Conservation (phyloP, 176 grass and related monocot genomes). For the Oryza coarctata region DNA sequence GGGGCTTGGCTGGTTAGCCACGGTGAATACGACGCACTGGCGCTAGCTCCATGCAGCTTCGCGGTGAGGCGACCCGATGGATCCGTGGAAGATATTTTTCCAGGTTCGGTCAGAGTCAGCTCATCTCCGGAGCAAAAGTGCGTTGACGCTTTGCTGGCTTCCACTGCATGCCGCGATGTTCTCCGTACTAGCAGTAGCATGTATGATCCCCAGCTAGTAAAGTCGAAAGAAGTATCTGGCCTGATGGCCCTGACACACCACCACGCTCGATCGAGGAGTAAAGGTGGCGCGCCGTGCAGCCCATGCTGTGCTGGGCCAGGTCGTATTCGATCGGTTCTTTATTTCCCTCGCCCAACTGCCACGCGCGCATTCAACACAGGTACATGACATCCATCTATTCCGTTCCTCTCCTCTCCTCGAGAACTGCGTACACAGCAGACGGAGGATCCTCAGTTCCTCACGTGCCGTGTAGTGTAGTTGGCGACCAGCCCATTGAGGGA, state of each 20-base stretch:
- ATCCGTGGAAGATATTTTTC: background rate
- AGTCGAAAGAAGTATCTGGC: background rate
- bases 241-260: background rate
- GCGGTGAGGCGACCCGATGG: background rate
- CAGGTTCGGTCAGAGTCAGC: background rate
- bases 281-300: slow-evolving; percentile 10
- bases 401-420: too few relatives aligned
- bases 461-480: slow-evolving; percentile 1
- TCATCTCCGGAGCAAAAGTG: background rate
- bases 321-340: slow-evolving; percentile 5
- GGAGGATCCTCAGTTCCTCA: slow-evolving; percentile 4
- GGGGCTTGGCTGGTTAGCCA: background rate
- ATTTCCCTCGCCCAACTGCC: background rate
- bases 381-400: background rate
- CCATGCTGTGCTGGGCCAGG: slow-evolving; percentile 3
- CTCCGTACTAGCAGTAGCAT: too few relatives aligned
- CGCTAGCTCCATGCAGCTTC: background rate
- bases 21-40: background rate
- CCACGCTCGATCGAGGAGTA: background rate
- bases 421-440: too few relatives aligned
- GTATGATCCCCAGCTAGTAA: too few relatives aligned
- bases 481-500: background rate
- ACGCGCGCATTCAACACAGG: background rate
- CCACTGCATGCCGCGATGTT: background rate
- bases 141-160: background rate